These are phyloP conservation scores for Samsoniella hepiali DNA, from an alignment of 2,329 filamentous ascomycete species.

Conservation along the genomic window DNA sequence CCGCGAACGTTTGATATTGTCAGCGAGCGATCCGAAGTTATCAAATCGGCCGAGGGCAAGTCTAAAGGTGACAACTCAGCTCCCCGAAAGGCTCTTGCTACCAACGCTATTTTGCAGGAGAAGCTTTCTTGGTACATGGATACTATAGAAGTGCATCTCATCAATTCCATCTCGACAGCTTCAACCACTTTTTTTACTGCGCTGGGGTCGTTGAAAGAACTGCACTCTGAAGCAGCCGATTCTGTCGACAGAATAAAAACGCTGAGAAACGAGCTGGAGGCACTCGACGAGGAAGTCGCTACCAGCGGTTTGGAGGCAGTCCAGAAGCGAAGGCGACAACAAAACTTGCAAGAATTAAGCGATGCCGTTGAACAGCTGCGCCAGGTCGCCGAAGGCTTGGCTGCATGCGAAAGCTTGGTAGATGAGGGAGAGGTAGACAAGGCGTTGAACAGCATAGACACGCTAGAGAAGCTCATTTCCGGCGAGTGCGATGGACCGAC, in stretches of 20 bases:
- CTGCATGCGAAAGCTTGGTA: slow-evolving; percentile 74
- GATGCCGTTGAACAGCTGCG: slow-evolving; percentile 81
- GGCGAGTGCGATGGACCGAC: slow-evolving; percentile 56
- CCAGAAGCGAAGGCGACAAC: slow-evolving; percentile 73
- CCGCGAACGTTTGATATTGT: slow-evolving; percentile 95
- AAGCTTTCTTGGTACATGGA: slow-evolving; percentile 99
- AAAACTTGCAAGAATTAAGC: slow-evolving; percentile 80
- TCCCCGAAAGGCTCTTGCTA: slow-evolving; percentile 83
- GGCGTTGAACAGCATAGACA: slow-evolving; percentile 73
- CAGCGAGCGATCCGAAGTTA: slow-evolving; percentile 93
- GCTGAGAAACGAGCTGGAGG: slow-evolving; percentile 73
- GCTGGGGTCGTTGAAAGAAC: slow-evolving; percentile 80
- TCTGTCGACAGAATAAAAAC: slow-evolving; percentile 84
- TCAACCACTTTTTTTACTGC: slow-evolving; percentile 96
- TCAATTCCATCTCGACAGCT: slow-evolving; percentile 91
- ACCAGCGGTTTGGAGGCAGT: slow-evolving; percentile 81
- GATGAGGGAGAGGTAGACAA: slow-evolving; percentile 80
- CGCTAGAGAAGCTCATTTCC: slow-evolving; percentile 74
- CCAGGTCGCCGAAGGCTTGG: slow-evolving; percentile 71
- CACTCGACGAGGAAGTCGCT: slow-evolving; percentile 83
- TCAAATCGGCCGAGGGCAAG: slow-evolving; percentile 61
- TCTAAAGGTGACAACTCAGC: slow-evolving; percentile 42
- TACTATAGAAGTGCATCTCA: slow-evolving; percentile 94
- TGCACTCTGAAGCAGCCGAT: slow-evolving; percentile 88
- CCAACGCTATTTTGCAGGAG: slow-evolving; percentile 95